Percentiles rank a stretch among this genome's conserved stretches.
These are phyloP conservation scores for Paracorniculantispora psalliotae DNA, from an alignment of 2,329 filamentous ascomycete species.

Conservation along the genomic window DNA sequence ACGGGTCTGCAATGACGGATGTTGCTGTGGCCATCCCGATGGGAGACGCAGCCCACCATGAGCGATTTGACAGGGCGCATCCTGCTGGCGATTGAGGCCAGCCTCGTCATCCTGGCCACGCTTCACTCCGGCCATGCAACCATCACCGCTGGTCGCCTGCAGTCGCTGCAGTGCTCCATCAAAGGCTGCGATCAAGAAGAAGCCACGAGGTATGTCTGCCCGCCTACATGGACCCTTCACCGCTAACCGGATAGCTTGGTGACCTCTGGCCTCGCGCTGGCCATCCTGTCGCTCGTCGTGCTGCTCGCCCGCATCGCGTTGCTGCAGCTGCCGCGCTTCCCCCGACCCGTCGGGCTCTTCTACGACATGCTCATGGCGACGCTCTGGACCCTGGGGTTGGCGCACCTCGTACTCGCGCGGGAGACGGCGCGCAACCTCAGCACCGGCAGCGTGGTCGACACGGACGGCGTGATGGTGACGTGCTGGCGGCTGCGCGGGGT, in stretches of 20 bases:
- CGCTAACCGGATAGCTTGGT: conserved; percentile 19
- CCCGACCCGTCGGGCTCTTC: conserved; percentile 19
- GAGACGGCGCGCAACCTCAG: not conserved
- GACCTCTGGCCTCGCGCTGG: conserved; percentile 25
- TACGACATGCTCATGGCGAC: conserved; percentile 26
- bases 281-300: conserved; percentile 26
- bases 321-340: conserved; percentile 19
- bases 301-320: conserved; percentile 23
- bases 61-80: not conserved
- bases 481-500: conserved; percentile 4
- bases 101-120: not conserved
- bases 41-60: too few relatives aligned
- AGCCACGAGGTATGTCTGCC: not conserved
- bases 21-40: too few relatives aligned
- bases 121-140: conserved; percentile 1
- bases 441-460: not conserved
- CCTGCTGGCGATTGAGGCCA: not conserved
- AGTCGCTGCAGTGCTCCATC: conserved; percentile 1
- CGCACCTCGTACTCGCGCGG: not conserved
- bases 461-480: not conserved
- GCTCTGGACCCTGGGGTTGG: conserved; percentile 25
- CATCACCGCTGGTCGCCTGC: not conserved
- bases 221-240: too few relatives aligned
- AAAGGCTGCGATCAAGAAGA: not conserved
- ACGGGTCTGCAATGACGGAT: too few relatives aligned